Evolutionary conservation across 2,329 filamentous ascomycete genomes (phyloP), one percentile per base, ranked within the genome.

Genomic region (Neonectria coccinea): DNA sequence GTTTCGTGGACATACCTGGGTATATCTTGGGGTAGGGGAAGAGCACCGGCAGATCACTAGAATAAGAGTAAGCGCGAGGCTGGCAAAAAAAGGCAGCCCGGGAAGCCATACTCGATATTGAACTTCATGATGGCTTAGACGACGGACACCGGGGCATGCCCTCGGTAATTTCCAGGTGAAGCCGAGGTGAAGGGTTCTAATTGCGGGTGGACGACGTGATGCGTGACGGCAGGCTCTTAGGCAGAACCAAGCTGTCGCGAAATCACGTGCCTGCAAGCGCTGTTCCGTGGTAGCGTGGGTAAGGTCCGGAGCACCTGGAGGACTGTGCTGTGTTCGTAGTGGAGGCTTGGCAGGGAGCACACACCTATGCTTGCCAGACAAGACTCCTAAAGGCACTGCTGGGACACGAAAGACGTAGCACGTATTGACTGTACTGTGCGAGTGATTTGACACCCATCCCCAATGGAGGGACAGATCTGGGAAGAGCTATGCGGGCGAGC

Each of bases 1-100:
- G 53, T 9, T 39, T 41, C 29, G 25, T 33, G 25, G 31, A 31
- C 79, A 68, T 75, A 84, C 84, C 84, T 78, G 85, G 85, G 70
- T 88, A 88, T 73, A 88, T 88, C 73, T 83, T 81, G 36, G 86
- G 86, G 59, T 88, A 88, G 20, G 86, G 86, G 69, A 88, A 88
- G 70, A 88, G 80, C 56, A 88, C 80, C 50, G 85, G 84, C 22
- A 88, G 77, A 62, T 88, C 85, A 73, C 86, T 88, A 59, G 6
- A n/a, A 27, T 36, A n/a, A 53, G 33, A 44, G 48, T 77, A 48
- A 77, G 71, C 44, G 31, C 48, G 27, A 59, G 50, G 56, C 10
- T 16, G 20, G 9, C 41, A 47, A 29, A 41, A 11, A 56, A 41
- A 33, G 16, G 18, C 14, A 4, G 9, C 5, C 5, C 29, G 45